Evolutionary conservation across 2,329 filamentous ascomycete genomes (phyloP).

Genomic region (Aspergillus ustus): DNA sequence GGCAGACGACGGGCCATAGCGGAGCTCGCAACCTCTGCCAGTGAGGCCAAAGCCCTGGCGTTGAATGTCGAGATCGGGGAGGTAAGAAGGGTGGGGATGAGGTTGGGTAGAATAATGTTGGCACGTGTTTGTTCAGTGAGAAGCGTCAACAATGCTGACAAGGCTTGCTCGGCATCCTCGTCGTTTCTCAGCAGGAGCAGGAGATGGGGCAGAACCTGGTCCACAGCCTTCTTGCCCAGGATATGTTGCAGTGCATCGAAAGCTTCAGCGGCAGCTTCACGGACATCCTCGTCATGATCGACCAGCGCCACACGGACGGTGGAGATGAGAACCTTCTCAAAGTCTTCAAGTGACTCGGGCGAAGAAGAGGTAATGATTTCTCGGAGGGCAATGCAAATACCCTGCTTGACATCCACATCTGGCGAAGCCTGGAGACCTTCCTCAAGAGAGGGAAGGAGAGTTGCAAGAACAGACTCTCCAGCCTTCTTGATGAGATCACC

Average conservation of each 20-base stretch:
- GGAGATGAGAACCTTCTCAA: slow-evolving; percentile 92
- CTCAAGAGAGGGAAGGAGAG: slow-evolving; percentile 86
- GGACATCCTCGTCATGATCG: slow-evolving; percentile 84
- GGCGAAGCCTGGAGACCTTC: slow-evolving; percentile 86
- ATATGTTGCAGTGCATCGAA: slow-evolving; percentile 95
- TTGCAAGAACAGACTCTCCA: slow-evolving; percentile 88
- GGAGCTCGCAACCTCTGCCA: slow-evolving; percentile 86
- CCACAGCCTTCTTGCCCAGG: slow-evolving; percentile 89
- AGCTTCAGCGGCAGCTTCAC: slow-evolving; percentile 94
- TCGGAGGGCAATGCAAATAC: slow-evolving; percentile 93
- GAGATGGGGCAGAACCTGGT: slow-evolving; percentile 91
- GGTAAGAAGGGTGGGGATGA: slow-evolving; percentile 89
- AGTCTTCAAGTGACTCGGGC: slow-evolving; percentile 85
- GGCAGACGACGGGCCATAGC: slow-evolving; percentile 91
- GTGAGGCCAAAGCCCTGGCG: slow-evolving; percentile 86
- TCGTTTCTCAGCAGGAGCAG: slow-evolving; percentile 87
- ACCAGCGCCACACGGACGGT: slow-evolving; percentile 92
- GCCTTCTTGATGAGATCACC: slow-evolving; percentile 97
- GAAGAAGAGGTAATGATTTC: slow-evolving; percentile 91
- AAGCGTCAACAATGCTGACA: slow-evolving; percentile 89
- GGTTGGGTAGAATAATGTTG: slow-evolving; percentile 94
- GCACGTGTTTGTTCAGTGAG: slow-evolving; percentile 92
- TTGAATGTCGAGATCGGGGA: slow-evolving; percentile 94
- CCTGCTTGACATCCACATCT: slow-evolving; percentile 91
- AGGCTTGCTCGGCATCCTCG: slow-evolving; percentile 84